These are phyloP conservation scores for Ministeria vibrans DNA, from an alignment of 78 protist genomes.

Conservation along the genomic window DNA sequence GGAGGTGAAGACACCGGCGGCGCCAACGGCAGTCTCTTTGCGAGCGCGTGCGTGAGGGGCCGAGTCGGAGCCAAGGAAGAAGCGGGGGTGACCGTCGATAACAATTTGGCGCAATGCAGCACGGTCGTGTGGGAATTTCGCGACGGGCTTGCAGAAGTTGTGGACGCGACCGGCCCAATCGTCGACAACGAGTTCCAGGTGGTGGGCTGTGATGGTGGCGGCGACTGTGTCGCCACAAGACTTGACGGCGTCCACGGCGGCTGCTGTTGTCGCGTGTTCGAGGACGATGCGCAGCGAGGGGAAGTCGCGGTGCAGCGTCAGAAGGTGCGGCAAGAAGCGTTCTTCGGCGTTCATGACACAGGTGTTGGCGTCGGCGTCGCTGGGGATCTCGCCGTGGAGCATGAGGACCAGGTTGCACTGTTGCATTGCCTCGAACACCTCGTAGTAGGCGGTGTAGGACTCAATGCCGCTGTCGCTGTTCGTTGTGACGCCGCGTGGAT, in stretches of 20 bases:
- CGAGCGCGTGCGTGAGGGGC: slow-evolving; percentile 22
- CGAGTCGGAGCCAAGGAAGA: slow-evolving; percentile 37
- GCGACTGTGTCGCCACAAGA: slow-evolving; percentile 20
- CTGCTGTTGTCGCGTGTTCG: slow-evolving; percentile 23
- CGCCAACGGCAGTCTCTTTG: slow-evolving; percentile 14
- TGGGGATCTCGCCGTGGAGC: slow-evolving; percentile 37
- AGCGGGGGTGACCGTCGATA: background rate
- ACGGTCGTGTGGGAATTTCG: slow-evolving; percentile 26
- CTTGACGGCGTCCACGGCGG: slow-evolving; percentile 20
- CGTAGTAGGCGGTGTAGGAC: slow-evolving; percentile 25
- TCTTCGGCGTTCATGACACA: slow-evolving; percentile 19
- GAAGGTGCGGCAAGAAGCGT: slow-evolving; percentile 3
- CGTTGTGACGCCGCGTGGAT: slow-evolving; percentile 39
- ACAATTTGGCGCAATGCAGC: slow-evolving; percentile 11
- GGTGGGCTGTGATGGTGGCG: slow-evolving; percentile 38
- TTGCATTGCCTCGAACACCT: slow-evolving; percentile 34
- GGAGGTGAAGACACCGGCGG: slow-evolving; percentile 29
- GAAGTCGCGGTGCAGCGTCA: slow-evolving; percentile 11
- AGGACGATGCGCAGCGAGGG: slow-evolving; percentile 20
- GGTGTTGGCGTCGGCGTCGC: background rate
- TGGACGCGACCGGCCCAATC: slow-evolving; percentile 29
- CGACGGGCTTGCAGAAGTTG: slow-evolving; percentile 41
- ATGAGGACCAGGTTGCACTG: slow-evolving; percentile 6
- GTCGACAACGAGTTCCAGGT: slow-evolving; percentile 22
- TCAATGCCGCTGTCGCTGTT: slow-evolving; percentile 25